Evolutionary conservation across 306 rosid species (phyloP), one percentile per base, ranked within the genome.

Genomic region (Rosa chinensis): DNA sequence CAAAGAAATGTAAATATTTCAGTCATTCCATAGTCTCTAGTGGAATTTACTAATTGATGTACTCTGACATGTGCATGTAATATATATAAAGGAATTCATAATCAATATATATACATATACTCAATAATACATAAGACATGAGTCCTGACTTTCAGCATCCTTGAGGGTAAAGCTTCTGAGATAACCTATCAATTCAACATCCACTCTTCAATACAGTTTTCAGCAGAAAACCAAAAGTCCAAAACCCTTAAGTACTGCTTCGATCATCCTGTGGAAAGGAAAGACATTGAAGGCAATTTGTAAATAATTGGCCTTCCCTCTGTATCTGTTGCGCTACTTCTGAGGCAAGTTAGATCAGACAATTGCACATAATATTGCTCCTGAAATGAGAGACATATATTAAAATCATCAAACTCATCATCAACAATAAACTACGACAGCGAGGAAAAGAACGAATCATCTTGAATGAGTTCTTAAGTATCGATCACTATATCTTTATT

Each of bases 301-400:
- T n/a, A 55, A 37, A 12, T 5, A 48, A 73, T n/a, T 4, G 21
- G 39, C 3, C 35, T n/a, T 55, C 21, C 58, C 79, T 72, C 81
- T 70, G 62, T 11, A 58, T 48, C 80, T 61, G 9, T 25, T 1
- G 9, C 5, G 32, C 43, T 47, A 2, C 20, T 79, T 67, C 71
- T 8, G 66, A 21, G 82, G 56, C 58, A 56, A 73, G 72, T 64
- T 21, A 5, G 74, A 50, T 84, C 88, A 89, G 42, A 86, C 92
- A 28, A 83, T 88, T 47, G 92, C 88, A 83, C 91, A 91, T 32
- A 14, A 35, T 62, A 86, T 67, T 74, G 89, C 80, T 53, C 93
- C 97, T 91, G 87, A 83, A 79, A 83, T 50, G 70, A 53, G 13
- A 73, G 78, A 79, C 21, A 13, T 0, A 8, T 32, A 23, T 39